Evolutionary conservation across 257 asterid genomes (phyloP).

Genomic region (Lantana camara): DNA sequence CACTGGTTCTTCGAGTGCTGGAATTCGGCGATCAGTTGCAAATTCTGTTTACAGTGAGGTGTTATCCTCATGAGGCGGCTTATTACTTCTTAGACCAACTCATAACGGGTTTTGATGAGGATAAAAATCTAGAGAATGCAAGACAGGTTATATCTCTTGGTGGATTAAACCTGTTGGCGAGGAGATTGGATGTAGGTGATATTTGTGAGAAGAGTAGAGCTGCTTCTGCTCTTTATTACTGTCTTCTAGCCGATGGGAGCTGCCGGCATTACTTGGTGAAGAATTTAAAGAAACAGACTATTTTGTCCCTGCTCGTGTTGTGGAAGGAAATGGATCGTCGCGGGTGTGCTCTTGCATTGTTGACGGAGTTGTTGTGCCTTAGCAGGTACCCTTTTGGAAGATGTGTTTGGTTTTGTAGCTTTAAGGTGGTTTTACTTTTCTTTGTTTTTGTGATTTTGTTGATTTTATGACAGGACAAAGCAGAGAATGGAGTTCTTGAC

Average conservation of each 20-base stretch:
- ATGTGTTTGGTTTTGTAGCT: not conserved
- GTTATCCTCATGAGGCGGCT: constrained; percentile 70
- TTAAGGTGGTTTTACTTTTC: not conserved
- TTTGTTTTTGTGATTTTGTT: not conserved
- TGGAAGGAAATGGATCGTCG: constrained; percentile 33
- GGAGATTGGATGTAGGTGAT: constrained; percentile 66
- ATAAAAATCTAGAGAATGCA: constrained; percentile 61
- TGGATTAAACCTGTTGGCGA: constrained; percentile 60
- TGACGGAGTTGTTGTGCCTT: constrained; percentile 65
- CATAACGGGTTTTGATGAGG: constrained; percentile 60
- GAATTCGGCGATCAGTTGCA: constrained; percentile 79
- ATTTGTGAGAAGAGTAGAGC: constrained; percentile 55
- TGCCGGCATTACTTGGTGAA: constrained; percentile 66
- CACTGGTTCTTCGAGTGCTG: constrained; percentile 73
- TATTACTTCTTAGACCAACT: constrained; percentile 68
- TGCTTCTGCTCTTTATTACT: constrained; percentile 44
- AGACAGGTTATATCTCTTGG: constrained; percentile 66
- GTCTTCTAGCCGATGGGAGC: constrained; percentile 72
- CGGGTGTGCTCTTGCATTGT: constrained; percentile 49
- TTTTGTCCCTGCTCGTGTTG: constrained; percentile 46
- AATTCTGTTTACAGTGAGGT: constrained; percentile 51
- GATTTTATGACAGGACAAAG: constrained; percentile 42
- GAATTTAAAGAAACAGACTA: constrained; percentile 47
- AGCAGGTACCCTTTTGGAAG: constrained; percentile 47
- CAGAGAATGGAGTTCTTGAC: constrained; percentile 50